Evolutionary conservation across 1,284 basidiomycete species (phyloP), one percentile per base, ranked within the genome.

Genomic region (Boletus mariae): DNA sequence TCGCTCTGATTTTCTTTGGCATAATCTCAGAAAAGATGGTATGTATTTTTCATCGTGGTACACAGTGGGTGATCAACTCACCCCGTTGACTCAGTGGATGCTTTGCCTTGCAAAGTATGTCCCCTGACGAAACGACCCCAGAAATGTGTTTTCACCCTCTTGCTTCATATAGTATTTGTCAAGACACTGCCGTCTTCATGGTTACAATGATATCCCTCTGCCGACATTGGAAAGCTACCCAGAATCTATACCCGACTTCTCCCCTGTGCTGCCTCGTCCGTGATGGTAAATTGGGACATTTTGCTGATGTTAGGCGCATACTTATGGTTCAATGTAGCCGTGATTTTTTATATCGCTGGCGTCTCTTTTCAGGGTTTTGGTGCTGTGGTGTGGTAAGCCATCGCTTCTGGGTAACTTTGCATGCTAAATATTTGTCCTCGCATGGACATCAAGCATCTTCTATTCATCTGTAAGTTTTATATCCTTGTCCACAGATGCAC

Each of bases 271-370:
- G 38, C 7, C 49, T 51, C 9, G 2, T 51, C 13, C 49, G 49
- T 31, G 49, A 51, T 38, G 49, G 49, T 51, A 31, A 45, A 17
- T 29, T 12, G 10, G 12, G 10, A 15, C 6, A 7, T 32, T 43
- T 8, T 23, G 3, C 4, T 6, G 1, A 8, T 17, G 9, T n/a
- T 28, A 10, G n/a, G 8, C 25, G 26, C 26, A 28, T 28, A n/a
- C 42, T 43, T 4, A 43, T 28, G 15, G 26, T 28, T 41, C 4
- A 13, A 25, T 26, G 4, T 23, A 59, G 58, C 55, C 13, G n/a
- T 35, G 8, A 28, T 47, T 0, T 59, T 59, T 23, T 57, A 46
- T 26, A 28, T 50, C 5, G 41, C 38, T 15, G 57, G 58, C 44
- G 12, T 45, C 4, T 52, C 54, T 15, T 47, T 26, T 26, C 29